Percentiles rank a stretch among this genome's conserved stretches.
phyloP scores from a whole-genome alignment of 306 rosid species.

The Argentina anserina region DNA sequence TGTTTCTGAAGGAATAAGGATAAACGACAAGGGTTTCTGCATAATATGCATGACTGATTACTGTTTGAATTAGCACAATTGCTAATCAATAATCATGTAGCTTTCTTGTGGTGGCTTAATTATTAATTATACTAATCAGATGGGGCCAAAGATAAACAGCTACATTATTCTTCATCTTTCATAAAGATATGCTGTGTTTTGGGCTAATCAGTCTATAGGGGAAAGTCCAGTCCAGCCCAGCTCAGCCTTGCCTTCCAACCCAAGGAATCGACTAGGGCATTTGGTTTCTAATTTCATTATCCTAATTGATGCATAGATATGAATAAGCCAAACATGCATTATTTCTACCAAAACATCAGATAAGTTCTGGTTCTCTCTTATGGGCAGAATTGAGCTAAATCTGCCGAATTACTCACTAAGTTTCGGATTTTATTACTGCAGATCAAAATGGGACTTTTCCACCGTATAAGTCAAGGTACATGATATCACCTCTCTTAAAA shows the following conservation, averaged over 20 bases:
- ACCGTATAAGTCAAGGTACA: slow-evolving; percentile 44
- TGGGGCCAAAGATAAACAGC: not conserved
- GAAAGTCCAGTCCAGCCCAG: not conserved
- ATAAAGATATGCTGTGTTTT: not conserved
- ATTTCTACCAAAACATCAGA: not conserved
- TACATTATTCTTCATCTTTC: slow-evolving; percentile 4
- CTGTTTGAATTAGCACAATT: not conserved
- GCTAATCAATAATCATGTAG: slow-evolving; percentile 8
- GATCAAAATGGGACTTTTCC: slow-evolving; percentile 61
- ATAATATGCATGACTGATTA: not conserved
- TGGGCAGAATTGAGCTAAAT: not conserved
- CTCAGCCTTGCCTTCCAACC: slow-evolving; percentile 4
- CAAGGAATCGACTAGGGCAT: not conserved
- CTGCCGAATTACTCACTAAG: slow-evolving; percentile 11
- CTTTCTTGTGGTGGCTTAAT: not conserved
- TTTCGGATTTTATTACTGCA: slow-evolving; percentile 33
- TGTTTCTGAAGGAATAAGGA: not conserved
- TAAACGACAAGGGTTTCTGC: not conserved
- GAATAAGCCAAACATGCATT: not conserved
- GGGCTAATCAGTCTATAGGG: not conserved
- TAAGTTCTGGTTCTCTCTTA: not conserved
- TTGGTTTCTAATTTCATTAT: not conserved
- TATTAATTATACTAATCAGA: not conserved
- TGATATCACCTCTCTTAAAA: slow-evolving; percentile 6
- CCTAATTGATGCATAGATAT: not conserved